Percentiles rank a stretch among this genome's conserved stretches.
Conservation (phyloP, 176 grass and related monocot genomes). For the Ampelocalamus luodianensis region DNA sequence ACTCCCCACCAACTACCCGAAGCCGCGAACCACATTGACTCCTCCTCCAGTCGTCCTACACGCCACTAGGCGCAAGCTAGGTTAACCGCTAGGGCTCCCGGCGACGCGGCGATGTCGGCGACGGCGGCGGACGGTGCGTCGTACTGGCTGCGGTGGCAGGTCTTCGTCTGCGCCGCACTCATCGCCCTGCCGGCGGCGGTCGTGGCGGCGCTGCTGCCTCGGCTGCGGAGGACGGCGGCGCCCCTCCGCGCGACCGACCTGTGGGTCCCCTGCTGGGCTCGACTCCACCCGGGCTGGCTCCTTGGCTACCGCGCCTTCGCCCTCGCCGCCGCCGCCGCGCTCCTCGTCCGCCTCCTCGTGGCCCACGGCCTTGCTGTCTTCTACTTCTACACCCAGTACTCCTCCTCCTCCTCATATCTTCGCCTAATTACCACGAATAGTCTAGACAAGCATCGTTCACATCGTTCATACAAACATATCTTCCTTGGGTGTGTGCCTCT, state of each 20-base stretch:
- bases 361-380: conserved; percentile 15
- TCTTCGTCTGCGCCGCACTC: conserved; percentile 58
- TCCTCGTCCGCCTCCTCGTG: conserved; percentile 44
- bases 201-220: conserved; percentile 53
- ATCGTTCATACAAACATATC: neutral
- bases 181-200: conserved; percentile 42
- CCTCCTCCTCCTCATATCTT: neutral
- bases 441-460: neutral
- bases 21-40: too few relatives aligned
- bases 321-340: conserved; percentile 43
- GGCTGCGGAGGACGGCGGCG: conserved; percentile 32
- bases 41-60: neutral
- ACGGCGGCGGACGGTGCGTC: conserved; percentile 48
- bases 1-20: neutral
- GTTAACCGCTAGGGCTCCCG: neutral
- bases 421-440: neutral
- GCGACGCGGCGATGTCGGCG: neutral
- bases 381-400: conserved; percentile 70
- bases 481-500: neutral
- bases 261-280: conserved; percentile 65
- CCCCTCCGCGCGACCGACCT: conserved; percentile 57
- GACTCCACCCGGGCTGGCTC: conserved; percentile 61
- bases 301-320: conserved; percentile 62
- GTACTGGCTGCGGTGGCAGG: conserved; percentile 74
- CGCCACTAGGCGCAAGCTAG: neutral